Conservation (phyloP, 1,284 basidiomycete species). For the Trichosporon sp. region DNA sequence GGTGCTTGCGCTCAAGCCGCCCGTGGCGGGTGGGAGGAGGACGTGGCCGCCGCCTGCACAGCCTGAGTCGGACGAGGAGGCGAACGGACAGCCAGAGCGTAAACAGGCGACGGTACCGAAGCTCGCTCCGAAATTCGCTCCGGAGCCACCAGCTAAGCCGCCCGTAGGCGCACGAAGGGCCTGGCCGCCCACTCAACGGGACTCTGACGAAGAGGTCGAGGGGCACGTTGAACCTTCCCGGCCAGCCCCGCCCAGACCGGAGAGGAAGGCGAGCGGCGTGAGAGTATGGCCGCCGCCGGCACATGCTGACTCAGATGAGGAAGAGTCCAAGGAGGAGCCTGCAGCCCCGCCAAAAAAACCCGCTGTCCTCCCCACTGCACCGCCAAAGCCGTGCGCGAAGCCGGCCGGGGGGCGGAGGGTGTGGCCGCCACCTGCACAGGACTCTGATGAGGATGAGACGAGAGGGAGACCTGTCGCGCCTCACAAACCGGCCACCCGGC, state of each 20-base stretch:
- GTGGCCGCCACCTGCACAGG: constrained; percentile 1
- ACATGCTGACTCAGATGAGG: neutral
- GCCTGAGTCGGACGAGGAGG: too few relatives aligned
- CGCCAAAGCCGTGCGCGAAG: neutral
- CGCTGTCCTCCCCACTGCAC: neutral
- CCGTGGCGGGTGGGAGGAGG: neutral
- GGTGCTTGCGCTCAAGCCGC: neutral
- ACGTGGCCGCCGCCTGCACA: too few relatives aligned
- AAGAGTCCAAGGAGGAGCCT: neutral
- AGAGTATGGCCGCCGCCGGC: neutral
- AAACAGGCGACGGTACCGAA: too few relatives aligned
- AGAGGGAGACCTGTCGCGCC: neutral
- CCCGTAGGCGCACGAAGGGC: too few relatives aligned
- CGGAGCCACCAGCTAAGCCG: too few relatives aligned
- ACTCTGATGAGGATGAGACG: neutral
- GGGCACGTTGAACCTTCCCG: too few relatives aligned
- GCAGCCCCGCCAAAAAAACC: neutral
- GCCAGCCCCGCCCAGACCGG: too few relatives aligned
- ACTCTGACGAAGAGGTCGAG: too few relatives aligned
- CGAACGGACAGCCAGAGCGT: too few relatives aligned
- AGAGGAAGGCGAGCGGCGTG: neutral
- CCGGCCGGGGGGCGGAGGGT: neutral
- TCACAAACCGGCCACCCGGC: too few relatives aligned
- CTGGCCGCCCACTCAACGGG: too few relatives aligned
- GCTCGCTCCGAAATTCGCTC: too few relatives aligned